Base-by-base conservation (phyloP, 768 basidiomycete species). In the Suillus decipiens region DNA sequence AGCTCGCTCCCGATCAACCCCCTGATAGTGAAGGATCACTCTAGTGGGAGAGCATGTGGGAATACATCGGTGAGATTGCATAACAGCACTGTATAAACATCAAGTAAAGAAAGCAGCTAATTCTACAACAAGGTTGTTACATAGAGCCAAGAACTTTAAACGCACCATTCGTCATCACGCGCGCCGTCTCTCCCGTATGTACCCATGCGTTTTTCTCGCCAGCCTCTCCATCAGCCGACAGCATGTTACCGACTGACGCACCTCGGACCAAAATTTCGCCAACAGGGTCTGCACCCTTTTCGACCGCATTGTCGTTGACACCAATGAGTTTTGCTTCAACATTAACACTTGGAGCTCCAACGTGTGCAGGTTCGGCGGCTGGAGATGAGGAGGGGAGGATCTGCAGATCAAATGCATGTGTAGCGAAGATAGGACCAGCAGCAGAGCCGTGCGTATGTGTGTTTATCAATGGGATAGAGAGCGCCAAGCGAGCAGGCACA, bases 381-480 rank as follows among this genome's bases (percentile, higher is more conserved):
- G 74, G 71, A 5, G 73, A 68, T 22, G 74, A 72, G 5, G 73
- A 68, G 3, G 84, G 80, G 72, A 93, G 86, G 12, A 87, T 82
- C 75, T 97, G 95, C 31, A 97, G 74, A 72, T 98, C 95, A 60
- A 93, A 84, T 9, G 91, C 87, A 70, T 96, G 91, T 9, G 92
- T 85, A 7, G 92, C 90, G 51, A 95, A 82, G 34, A 96, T 75
- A 0, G 95, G 95, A 3, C 89, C 93, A 2, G 88, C 80, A 24
- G 89, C 87, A 43, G 86, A 75, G 5, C 83, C 83, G 74, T 89
- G 87, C 10, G 79, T 82, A 71, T 82, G 86, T 1, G 79, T 79
- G 70, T 87, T 85, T 58, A 95, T 83, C 31, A 94, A 70, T 0
- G 94, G 93, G 6, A 95, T 78, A 5, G 91, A 92, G 28, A 96